These are phyloP conservation scores for Dinochytrium kinnereticum DNA, from an alignment of 371 early-diverging fungal species.

Conservation along the genomic window DNA sequence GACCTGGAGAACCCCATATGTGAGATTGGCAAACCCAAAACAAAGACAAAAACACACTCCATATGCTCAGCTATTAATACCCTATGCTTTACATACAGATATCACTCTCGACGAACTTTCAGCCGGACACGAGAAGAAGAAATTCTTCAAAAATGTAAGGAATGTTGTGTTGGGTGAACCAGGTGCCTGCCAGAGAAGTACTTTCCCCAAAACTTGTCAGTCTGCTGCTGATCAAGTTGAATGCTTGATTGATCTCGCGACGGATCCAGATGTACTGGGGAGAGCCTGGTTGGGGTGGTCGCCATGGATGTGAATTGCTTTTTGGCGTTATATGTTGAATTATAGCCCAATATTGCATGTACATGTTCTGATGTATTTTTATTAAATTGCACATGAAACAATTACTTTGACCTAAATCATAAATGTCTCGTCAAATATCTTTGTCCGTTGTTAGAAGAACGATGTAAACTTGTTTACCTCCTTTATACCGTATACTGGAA, in stretches of 20 bases:
- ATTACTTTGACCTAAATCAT: too few species aligned
- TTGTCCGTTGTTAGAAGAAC: too few species aligned
- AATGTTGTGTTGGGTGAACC: slow-evolving; percentile 59
- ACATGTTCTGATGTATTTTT: too few species aligned
- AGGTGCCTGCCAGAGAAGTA: slow-evolving; percentile 35
- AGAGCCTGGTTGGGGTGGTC: slow-evolving; percentile 76
- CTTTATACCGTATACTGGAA: not conserved
- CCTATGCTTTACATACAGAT: slow-evolving; percentile 15
- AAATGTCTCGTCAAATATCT: too few species aligned
- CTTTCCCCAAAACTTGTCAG: slow-evolving; percentile 51
- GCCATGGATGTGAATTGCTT: slow-evolving; percentile 43
- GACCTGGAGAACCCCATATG: slow-evolving; percentile 67
- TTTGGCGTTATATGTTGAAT: too few species aligned
- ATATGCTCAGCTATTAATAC: slow-evolving; percentile 10
- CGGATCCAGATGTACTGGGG: slow-evolving; percentile 71
- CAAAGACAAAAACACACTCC: too few species aligned
- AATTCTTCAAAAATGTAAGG: slow-evolving; percentile 50
- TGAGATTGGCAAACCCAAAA: too few species aligned
- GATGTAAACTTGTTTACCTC: too few species aligned
- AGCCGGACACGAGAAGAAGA: slow-evolving; percentile 60
- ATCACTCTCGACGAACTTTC: slow-evolving; percentile 56
- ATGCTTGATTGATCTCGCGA: slow-evolving; percentile 74
- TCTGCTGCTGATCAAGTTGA: slow-evolving; percentile 69
- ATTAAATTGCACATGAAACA: too few species aligned
- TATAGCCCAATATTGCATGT: too few species aligned